phyloP scores from a whole-genome alignment of 306 rosid species.

The barrel medic (Medicago truncatula) region DNA sequence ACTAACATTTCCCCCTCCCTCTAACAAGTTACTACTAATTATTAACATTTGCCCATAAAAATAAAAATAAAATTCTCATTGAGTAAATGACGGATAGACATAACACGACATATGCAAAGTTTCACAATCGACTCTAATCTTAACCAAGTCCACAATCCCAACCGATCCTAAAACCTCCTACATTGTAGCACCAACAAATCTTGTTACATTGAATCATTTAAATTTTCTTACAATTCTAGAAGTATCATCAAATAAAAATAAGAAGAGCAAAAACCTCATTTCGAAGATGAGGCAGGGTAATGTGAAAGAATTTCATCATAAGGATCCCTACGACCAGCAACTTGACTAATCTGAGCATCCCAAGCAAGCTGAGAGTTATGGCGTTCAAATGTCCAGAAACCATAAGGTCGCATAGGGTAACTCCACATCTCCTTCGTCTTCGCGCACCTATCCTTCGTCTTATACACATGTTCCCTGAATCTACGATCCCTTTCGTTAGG shows the following conservation, averaged over 20 bases:
- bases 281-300: conserved; percentile 41
- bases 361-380: conserved; percentile 87
- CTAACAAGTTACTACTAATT: too few relatives aligned
- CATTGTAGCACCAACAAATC: neutral
- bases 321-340: conserved; percentile 84
- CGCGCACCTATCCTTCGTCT: conserved; percentile 53
- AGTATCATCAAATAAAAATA: neutral
- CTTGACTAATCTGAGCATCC: conserved; percentile 96
- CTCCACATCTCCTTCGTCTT: conserved; percentile 97
- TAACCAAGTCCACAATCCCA: conserved; percentile 22
- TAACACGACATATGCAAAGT: neutral
- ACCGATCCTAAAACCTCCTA: neutral
- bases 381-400: conserved; percentile 97
- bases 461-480: conserved; percentile 71
- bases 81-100: neutral
- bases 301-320: conserved; percentile 82
- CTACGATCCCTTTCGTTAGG: conserved; percentile 91
- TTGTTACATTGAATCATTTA: neutral
- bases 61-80: neutral
- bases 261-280: conserved; percentile 47
- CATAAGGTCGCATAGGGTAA: conserved; percentile 83
- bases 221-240: neutral
- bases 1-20: too few relatives aligned
- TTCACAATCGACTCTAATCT: conserved; percentile 14
- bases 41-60: too few relatives aligned